A percentile compares a stretch with the other conserved stretches of the same genome.
Conservation (phyloP, 2,329 filamentous ascomycete genomes). For the Microsporum ferrugineum region DNA sequence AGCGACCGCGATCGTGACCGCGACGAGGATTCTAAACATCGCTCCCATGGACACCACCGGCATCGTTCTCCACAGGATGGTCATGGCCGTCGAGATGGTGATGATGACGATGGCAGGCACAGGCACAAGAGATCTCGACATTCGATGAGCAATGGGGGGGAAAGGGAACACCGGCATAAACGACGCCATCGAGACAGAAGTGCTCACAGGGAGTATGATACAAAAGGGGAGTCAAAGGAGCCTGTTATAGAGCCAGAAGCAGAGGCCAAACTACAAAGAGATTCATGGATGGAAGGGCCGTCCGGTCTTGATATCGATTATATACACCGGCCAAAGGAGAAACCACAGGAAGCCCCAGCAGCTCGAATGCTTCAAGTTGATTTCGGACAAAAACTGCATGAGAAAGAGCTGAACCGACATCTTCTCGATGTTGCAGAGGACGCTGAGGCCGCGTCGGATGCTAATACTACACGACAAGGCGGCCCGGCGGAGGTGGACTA, state of each 20-base stretch:
- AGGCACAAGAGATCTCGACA: constrained; percentile 52
- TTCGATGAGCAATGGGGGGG: constrained; percentile 40
- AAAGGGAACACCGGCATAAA: constrained; percentile 39
- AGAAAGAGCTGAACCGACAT: constrained; percentile 68
- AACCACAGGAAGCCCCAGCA: constrained; percentile 36
- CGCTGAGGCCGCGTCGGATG: constrained; percentile 36
- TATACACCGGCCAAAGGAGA: constrained; percentile 47
- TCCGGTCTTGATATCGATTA: constrained; percentile 77
- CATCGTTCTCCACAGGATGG: constrained; percentile 27
- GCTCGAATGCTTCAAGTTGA: constrained; percentile 40
- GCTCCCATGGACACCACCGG: constrained; percentile 38
- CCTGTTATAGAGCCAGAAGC: constrained; percentile 30
- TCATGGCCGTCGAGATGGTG: constrained; percentile 27
- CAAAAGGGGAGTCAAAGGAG: neutral
- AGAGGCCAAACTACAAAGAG: constrained; percentile 49
- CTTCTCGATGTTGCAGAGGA: constrained; percentile 51
- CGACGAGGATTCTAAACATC: constrained; percentile 20
- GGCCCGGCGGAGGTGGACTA: constrained; percentile 57
- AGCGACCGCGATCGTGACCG: constrained; percentile 31
- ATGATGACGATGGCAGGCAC: constrained; percentile 37
- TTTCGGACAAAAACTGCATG: constrained; percentile 61
- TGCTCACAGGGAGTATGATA: constrained; percentile 32
- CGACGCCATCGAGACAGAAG: constrained; percentile 31
- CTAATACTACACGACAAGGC: constrained; percentile 31
- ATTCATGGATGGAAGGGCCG: constrained; percentile 91